A percentile compares a stretch with the other conserved stretches of the same genome.
Evolutionary conservation across 768 basidiomycete genomes (phyloP).

Genomic region (Termitomyces sp.): DNA sequence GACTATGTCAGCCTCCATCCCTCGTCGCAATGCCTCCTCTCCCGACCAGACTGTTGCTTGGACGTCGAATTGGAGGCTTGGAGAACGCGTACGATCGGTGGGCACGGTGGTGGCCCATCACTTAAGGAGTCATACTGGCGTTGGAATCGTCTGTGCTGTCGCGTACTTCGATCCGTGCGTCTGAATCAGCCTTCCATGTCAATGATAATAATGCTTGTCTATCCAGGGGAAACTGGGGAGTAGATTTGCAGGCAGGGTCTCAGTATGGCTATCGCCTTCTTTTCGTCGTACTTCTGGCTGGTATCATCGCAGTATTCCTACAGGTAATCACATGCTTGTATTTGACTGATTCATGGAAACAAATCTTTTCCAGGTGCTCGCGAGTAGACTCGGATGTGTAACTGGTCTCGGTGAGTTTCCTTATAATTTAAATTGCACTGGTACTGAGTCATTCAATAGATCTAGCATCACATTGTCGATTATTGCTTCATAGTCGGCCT

Average conservation of each 20-base stretch:
- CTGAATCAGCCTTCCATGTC: neutral
- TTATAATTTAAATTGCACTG: neutral
- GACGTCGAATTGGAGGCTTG: conserved; percentile 3
- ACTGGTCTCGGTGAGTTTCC: conserved; percentile 63
- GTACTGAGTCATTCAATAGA: conserved; percentile 23
- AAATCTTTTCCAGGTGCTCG: conserved; percentile 48
- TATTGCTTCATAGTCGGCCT: conserved; percentile 60
- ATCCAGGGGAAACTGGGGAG: conserved; percentile 80
- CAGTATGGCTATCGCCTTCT: conserved; percentile 81
- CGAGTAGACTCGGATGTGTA: conserved; percentile 76
- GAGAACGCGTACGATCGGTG: conserved; percentile 25
- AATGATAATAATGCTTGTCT: neutral
- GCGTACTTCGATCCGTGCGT: conserved; percentile 87
- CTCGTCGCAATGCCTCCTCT: neutral
- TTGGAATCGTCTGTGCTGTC: conserved; percentile 83
- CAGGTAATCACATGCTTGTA: conserved; percentile 44
- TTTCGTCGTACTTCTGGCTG: conserved; percentile 80
- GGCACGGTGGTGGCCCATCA: conserved; percentile 39
- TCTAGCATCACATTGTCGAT: conserved; percentile 52
- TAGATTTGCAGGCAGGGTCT: conserved; percentile 84
- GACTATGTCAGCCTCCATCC: neutral
- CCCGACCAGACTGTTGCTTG: neutral
- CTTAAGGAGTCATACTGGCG: conserved; percentile 62
- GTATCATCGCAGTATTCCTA: conserved; percentile 75
- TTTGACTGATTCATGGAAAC: conserved; percentile 1